Conservation (phyloP, 805 yeast genomes). For the Nematodospora valgi region DNA sequence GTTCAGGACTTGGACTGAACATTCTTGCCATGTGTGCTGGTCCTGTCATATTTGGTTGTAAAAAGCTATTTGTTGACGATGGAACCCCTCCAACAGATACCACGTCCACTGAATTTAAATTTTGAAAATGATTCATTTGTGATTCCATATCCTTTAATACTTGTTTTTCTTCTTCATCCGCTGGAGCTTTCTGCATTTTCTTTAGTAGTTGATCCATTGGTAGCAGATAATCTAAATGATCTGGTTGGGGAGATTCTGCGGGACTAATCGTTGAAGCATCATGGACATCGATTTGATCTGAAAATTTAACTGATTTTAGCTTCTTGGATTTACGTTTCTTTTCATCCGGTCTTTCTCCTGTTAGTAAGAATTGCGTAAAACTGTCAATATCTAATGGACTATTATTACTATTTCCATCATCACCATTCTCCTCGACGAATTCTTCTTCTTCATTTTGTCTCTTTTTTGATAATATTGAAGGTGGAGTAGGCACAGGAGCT, state of each 20-base stretch:
- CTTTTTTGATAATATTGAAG: conserved; percentile 66
- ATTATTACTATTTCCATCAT: conserved; percentile 3
- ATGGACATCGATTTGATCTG: conserved; percentile 55
- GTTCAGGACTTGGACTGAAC: conserved; percentile 22
- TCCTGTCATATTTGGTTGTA: conserved; percentile 46
- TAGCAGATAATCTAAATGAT: conserved; percentile 52
- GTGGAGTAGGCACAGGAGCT: conserved; percentile 77
- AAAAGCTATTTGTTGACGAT: conserved; percentile 40
- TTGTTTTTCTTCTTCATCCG: conserved; percentile 64
- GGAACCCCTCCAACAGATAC: conserved; percentile 73
- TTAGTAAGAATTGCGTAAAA: conserved; percentile 77
- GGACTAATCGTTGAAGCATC: conserved; percentile 20
- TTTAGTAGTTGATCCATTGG: conserved; percentile 75
- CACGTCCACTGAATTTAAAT: conserved; percentile 70
- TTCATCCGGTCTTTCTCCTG: conserved; percentile 69
- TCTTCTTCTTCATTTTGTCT: conserved; percentile 46
- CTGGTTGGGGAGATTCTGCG: conserved; percentile 20
- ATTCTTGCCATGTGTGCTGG: conserved; percentile 41
- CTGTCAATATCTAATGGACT: conserved; percentile 72
- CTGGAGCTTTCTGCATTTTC: conserved; percentile 29
- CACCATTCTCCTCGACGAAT: conserved; percentile 17
- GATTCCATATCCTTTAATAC: conserved; percentile 72
- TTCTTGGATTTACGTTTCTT: conserved; percentile 37
- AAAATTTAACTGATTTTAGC: conserved; percentile 65
- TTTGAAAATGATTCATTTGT: conserved; percentile 66